Evolutionary conservation across 2,329 filamentous ascomycete species (phyloP), one percentile per base, ranked within the genome.

Genomic region (Cercospora citrullina): DNA sequence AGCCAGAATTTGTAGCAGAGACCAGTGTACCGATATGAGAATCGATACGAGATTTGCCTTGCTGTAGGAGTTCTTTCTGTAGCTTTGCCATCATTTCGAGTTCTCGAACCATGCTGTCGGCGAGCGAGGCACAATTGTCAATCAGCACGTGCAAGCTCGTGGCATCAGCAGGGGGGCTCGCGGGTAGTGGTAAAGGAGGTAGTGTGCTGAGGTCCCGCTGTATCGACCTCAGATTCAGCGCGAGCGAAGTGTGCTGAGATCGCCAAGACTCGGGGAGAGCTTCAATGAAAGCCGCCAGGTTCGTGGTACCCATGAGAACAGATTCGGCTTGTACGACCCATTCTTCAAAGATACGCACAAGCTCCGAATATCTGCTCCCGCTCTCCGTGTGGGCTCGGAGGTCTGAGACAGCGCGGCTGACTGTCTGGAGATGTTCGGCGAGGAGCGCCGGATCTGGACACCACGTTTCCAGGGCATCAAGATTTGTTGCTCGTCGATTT

Each of bases 21-120:
- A 71, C 60, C 16, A 75, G 53, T 16, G 65, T 68, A 33, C 70
- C 71, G 14, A 77, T 73, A 55, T 73, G 72, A 45, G 74, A 68
- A 18, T 78, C 75, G n/a, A 91, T 85, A 86, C 89, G 90, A 51
- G 80, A 81, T 65, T 83, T 82, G 77, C 91, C 89, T 55, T 83
- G 81, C 58, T 78, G 79, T 63, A 87, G 77, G 4, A 87, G 85
- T 72, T 87, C 87, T 58, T 79, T 80, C 78, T 90, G 87, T 65
- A 91, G 85, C 73, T 84, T 82, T 65, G 83, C 83, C 89, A 91
- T 91, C 68, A 84, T 68, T n/a, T 77, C 77, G 69, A 91, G 79
- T 80, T 91, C 89, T n/a, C 80, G 81, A 55, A 89, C 77, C 88
- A 90, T 90, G 39, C 84, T 86, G 59, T 80, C 75, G 12, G 90